These are phyloP conservation scores for Rhodotorula toruloides DNA, from an alignment of 768 basidiomycete species.

Conservation along the genomic window DNA sequence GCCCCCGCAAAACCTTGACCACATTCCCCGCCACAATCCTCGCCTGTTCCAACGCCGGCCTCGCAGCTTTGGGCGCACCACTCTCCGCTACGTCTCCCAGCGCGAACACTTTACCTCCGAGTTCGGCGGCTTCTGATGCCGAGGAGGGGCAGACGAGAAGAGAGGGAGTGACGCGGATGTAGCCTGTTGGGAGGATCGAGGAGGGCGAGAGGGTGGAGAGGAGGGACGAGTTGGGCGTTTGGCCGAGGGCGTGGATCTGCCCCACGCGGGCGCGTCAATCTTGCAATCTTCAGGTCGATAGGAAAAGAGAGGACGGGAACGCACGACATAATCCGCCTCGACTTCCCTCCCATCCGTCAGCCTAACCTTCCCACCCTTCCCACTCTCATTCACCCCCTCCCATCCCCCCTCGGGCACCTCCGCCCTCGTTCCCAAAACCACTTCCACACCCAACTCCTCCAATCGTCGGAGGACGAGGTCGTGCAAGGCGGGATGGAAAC, in stretches of 20 bases:
- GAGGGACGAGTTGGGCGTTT: constrained; percentile 56
- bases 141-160: constrained; percentile 51
- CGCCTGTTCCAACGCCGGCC: constrained; percentile 46
- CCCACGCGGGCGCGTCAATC: not conserved
- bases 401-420: constrained; percentile 45
- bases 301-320: constrained; percentile 28
- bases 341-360: constrained; percentile 56
- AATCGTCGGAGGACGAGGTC: constrained; percentile 50
- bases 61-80: constrained; percentile 57
- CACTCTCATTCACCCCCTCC: constrained; percentile 31
- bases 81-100: constrained; percentile 61
- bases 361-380: constrained; percentile 47
- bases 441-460: constrained; percentile 51
- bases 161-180: constrained; percentile 54
- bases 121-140: not conserved
- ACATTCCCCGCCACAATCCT: constrained; percentile 58
- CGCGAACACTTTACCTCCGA: constrained; percentile 52
- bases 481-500: constrained; percentile 56
- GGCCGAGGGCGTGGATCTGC: constrained; percentile 56
- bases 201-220: constrained; percentile 48
- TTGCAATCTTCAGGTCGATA: not conserved
- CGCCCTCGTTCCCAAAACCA: constrained; percentile 54
- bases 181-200: constrained; percentile 45
- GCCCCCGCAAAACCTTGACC: constrained; percentile 49
- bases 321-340: constrained; percentile 55